These are phyloP conservation scores for Colletotrichum sp. DNA, from an alignment of 2,329 filamentous ascomycete genomes.

Conservation along the genomic window DNA sequence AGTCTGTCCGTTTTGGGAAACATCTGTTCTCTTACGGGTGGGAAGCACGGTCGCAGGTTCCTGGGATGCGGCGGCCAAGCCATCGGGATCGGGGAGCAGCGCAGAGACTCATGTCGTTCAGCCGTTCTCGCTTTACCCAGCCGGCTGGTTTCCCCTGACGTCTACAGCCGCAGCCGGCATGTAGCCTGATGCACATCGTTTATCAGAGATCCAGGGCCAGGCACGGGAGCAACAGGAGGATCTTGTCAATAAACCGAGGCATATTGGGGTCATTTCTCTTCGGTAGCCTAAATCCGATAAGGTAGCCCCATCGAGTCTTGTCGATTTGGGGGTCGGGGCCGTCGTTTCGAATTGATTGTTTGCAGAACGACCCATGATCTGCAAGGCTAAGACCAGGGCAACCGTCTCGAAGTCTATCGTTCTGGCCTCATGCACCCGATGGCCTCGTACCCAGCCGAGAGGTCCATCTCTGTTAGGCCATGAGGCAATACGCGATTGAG, in stretches of 20 bases:
- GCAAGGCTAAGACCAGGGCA: background rate
- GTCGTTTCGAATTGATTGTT: background rate
- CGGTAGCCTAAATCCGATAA: conserved; percentile 1
- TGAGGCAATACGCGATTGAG: background rate
- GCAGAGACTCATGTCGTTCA: background rate
- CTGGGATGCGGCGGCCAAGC: conserved; percentile 6
- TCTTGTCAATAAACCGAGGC: background rate
- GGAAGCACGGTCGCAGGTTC: conserved; percentile 10
- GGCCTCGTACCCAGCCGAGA: background rate
- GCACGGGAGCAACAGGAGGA: background rate
- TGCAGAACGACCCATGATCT: background rate
- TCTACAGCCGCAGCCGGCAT: background rate
- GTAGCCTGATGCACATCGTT: background rate
- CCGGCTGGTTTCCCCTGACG: background rate
- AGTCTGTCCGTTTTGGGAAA: conserved; percentile 22
- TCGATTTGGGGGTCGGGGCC: background rate
- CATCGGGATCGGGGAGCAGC: background rate
- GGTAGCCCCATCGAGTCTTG: background rate
- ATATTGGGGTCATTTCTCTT: background rate
- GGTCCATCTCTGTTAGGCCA: background rate
- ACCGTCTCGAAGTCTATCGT: background rate
- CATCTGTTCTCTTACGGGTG: background rate
- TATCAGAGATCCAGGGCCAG: background rate
- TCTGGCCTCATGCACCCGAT: background rate
- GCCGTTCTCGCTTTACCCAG: background rate